These are phyloP conservation scores for Coemansia sp. DNA, from an alignment of 192 early-diverging fungal genomes.

Conservation along the genomic window DNA sequence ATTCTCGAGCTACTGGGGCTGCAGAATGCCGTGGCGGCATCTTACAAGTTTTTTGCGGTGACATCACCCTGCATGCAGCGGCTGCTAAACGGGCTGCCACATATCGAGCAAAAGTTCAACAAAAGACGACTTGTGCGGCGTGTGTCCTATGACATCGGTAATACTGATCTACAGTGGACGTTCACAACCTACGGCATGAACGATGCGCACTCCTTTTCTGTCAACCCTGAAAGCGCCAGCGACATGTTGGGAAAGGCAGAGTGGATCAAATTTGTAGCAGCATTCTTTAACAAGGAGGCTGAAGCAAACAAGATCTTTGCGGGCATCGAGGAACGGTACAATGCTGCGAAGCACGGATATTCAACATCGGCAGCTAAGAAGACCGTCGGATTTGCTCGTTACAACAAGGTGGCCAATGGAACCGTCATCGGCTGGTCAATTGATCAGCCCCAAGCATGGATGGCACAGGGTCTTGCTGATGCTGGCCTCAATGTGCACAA, in stretches of 20 bases:
- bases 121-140: constrained; percentile 25
- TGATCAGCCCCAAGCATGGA: constrained; percentile 39
- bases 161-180: constrained; percentile 55
- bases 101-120: constrained; percentile 37
- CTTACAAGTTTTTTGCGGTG: constrained; percentile 39
- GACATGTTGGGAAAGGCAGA: constrained; percentile 49
- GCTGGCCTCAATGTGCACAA: constrained; percentile 55
- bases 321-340: constrained; percentile 39
- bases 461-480: constrained; percentile 59
- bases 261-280: constrained; percentile 47
- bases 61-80: constrained; percentile 57
- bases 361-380: constrained; percentile 10
- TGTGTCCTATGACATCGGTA: constrained; percentile 46
- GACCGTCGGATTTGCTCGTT: constrained; percentile 39
- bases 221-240: constrained; percentile 34
- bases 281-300: constrained; percentile 43
- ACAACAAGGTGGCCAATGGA: constrained; percentile 51
- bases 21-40: constrained; percentile 33
- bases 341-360: constrained; percentile 22
- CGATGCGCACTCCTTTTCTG: constrained; percentile 39
- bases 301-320: constrained; percentile 40
- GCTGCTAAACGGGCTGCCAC: constrained; percentile 46
- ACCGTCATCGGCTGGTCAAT: constrained; percentile 40
- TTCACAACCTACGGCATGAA: constrained; percentile 55
- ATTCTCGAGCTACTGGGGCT: constrained; percentile 41